These are phyloP conservation scores for Populus alba DNA, from an alignment of 345 rosid species.

Conservation along the genomic window DNA sequence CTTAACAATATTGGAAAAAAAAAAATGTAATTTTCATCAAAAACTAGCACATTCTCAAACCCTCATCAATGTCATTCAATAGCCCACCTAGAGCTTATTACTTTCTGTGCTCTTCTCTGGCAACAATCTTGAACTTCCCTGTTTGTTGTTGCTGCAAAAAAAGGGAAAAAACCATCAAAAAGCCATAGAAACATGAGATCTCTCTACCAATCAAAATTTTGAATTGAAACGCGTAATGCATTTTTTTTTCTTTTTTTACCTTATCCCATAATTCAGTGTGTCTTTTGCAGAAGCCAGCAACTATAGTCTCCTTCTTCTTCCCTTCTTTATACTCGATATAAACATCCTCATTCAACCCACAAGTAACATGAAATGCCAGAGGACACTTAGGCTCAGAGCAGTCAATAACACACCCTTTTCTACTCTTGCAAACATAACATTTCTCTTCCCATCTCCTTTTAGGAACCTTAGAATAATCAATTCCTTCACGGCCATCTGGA, in stretches of 20 bases:
- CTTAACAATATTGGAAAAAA: neutral
- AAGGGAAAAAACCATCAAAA: neutral
- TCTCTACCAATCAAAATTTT: neutral
- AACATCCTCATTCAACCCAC: slow-evolving; percentile 74
- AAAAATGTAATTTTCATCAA: neutral
- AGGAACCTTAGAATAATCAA: slow-evolving; percentile 59
- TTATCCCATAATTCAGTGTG: slow-evolving; percentile 78
- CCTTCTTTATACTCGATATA: slow-evolving; percentile 74
- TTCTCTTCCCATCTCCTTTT: slow-evolving; percentile 55
- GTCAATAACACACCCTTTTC: slow-evolving; percentile 66
- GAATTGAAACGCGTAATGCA: too few species aligned
- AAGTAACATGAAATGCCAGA: slow-evolving; percentile 74
- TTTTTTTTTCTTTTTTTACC: slow-evolving; percentile 28
- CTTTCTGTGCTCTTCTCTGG: slow-evolving; percentile 49
- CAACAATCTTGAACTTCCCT: slow-evolving; percentile 96
- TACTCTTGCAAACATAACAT: slow-evolving; percentile 60
- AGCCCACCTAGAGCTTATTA: slow-evolving; percentile 7
- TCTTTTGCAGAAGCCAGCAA: slow-evolving; percentile 80
- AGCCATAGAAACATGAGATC: neutral
- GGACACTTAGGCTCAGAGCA: slow-evolving; percentile 84
- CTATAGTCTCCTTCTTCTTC: slow-evolving; percentile 56
- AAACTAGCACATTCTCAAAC: neutral
- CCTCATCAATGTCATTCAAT: neutral
- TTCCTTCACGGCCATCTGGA: slow-evolving; percentile 79
- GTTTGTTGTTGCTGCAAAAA: slow-evolving; percentile 76